Evolutionary conservation across 2,329 filamentous ascomycete genomes (phyloP), one percentile per base, ranked within the genome.

Genomic region (Stromatinia cepivora): DNA sequence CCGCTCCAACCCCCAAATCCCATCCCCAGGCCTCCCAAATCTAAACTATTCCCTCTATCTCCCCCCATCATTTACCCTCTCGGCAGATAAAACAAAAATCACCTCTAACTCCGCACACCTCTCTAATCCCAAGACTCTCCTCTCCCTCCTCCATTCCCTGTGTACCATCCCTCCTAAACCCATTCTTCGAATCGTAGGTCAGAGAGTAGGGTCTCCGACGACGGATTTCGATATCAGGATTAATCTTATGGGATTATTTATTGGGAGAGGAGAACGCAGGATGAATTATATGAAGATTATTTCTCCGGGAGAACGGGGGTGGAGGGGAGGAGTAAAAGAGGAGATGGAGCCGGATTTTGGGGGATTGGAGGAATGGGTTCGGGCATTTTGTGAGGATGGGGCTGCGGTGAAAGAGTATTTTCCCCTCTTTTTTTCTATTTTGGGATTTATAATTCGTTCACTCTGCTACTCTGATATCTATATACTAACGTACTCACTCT

Each of bases 271-370:
- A 67, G 76, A 80, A 10, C 66, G 64, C 3, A 72, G 70, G 15
- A 81, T 86, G 75, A 84, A 87, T 74, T 87, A 87, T 76, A 79
- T 87, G 57, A 83, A 84, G 31, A 83, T 84, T 69, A 83, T 86
- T 15, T 79, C 78, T 0, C 75, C 77, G 25, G 84, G 81, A 50
- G 85, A 88, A 78, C 69, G 83, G 66, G 85, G 84, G 0, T 81
- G 82, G 70, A 82, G 85, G 13, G 85, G 76, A 1, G 73, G 74
- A 34, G 67, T 59, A 2, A 76, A 72, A 48, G 70, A 75, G 68
- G 71, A 59, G 0, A 52, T 28, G 9, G 56, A 39, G 0, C 76
- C 76, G n/a, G 66, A 63, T 31, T 34, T 15, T 62, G 70, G 13
- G 58, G 76, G 46, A 72, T 11, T 57, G 31, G 54, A 77, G 11